These are phyloP conservation scores for Brachypodium distachyon DNA, from an alignment of 202 grass and related monocot species.

Conservation along the genomic window DNA sequence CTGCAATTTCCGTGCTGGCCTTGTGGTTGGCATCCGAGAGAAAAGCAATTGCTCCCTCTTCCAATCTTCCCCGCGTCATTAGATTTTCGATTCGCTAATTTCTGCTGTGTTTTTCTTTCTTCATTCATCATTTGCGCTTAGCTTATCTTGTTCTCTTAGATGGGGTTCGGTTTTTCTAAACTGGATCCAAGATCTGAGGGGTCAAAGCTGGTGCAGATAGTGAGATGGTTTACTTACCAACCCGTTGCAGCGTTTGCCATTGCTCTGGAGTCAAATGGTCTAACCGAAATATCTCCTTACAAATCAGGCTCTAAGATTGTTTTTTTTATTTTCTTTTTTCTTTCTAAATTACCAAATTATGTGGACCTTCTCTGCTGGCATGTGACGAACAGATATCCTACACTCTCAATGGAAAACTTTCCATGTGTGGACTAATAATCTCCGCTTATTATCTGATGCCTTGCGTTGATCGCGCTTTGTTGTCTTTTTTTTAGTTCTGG, in stretches of 20 bases:
- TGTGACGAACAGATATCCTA: constrained; percentile 57
- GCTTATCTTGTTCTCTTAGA: constrained; percentile 30
- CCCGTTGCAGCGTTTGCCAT: constrained; percentile 48
- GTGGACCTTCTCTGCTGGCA: too few species aligned
- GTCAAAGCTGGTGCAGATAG: constrained; percentile 38
- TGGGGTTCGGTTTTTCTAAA: neutral
- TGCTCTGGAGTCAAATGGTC: constrained; percentile 92
- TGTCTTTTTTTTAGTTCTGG: accelerated
- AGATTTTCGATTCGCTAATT: neutral
- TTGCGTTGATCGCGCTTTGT: neutral
- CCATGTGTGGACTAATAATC: constrained; percentile 51
- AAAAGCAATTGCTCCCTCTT: neutral
- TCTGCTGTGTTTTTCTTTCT: too few species aligned
- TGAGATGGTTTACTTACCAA: constrained; percentile 80
- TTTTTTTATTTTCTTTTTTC: too few species aligned
- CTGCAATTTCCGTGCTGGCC: constrained; percentile 43
- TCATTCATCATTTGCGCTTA: neutral
- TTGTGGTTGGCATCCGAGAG: constrained; percentile 42
- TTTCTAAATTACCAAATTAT: too few species aligned
- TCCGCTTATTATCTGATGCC: constrained; percentile 85
- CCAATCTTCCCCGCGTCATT: neutral
- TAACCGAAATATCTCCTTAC: constrained; percentile 19
- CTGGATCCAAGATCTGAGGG: constrained; percentile 1
- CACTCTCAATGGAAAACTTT: constrained; percentile 38
- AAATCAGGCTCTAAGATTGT: neutral